phyloP scores from a whole-genome alignment of 176 grass and related monocot species.

The Melocanna baccifera region DNA sequence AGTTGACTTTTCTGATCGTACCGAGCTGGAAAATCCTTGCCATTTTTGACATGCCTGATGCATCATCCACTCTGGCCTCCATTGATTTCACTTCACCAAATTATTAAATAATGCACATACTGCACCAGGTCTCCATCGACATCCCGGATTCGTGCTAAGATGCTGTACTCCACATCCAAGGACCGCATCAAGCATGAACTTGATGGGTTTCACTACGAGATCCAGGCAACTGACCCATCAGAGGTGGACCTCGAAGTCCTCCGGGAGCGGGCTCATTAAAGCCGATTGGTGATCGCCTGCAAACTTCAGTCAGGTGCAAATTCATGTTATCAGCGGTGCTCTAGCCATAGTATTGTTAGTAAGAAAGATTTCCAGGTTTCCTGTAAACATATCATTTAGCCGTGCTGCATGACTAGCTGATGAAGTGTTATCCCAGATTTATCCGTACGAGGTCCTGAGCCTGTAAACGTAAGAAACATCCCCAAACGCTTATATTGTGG shows the following conservation, averaged over 20 bases:
- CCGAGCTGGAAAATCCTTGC: background rate
- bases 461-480: conserved; percentile 41
- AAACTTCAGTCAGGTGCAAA: conserved; percentile 19
- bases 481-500: conserved; percentile 38
- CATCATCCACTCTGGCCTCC: background rate
- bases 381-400: conserved; percentile 45
- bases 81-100: background rate
- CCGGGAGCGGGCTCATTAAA: conserved; percentile 76
- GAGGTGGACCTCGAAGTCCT: conserved; percentile 82
- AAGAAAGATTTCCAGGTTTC: conserved; percentile 43
- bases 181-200: conserved; percentile 90
- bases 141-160: conserved; percentile 91
- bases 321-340: conserved; percentile 11
- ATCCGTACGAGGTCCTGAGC: conserved; percentile 11
- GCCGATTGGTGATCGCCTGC: background rate
- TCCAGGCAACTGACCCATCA: conserved; percentile 86
- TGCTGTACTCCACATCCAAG: conserved; percentile 95
- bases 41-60: background rate
- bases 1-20: background rate
- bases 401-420: conserved; percentile 25
- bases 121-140: conserved; percentile 63
- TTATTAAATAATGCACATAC: background rate
- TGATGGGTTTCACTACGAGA: conserved; percentile 94
- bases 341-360: conserved; percentile 38
- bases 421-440: conserved; percentile 22